phyloP scores from a whole-genome alignment of 257 asterid genomes.

The Ligustrum vulgare region DNA sequence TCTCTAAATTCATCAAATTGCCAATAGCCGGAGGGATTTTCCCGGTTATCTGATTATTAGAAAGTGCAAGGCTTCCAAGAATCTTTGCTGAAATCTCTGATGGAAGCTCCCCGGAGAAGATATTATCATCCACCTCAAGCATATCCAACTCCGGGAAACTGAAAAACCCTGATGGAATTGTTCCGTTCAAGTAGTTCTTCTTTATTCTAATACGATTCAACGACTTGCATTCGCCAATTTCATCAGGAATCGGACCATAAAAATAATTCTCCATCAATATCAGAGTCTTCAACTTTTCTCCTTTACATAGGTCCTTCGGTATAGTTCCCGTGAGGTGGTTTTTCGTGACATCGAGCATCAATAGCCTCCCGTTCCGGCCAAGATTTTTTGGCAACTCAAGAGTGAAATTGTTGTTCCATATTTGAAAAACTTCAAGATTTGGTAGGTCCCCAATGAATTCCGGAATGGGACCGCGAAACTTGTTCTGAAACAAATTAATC shows the following conservation, averaged over 20 bases:
- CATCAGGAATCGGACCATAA: constrained; percentile 61
- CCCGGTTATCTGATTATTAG: constrained; percentile 59
- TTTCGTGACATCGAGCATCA: constrained; percentile 56
- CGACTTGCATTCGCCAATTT: constrained; percentile 60
- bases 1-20: constrained; percentile 50
- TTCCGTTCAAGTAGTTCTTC: constrained; percentile 65
- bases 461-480: constrained; percentile 69
- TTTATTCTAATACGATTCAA: constrained; percentile 42
- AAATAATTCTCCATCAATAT: constrained; percentile 66
- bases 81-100: constrained; percentile 33
- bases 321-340: constrained; percentile 72
- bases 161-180: constrained; percentile 63
- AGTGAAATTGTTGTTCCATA: constrained; percentile 88
- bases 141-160: constrained; percentile 48
- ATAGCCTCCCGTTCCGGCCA: constrained; percentile 60
- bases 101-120: constrained; percentile 66
- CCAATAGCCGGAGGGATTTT: constrained; percentile 54
- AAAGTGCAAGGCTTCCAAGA: constrained; percentile 45
- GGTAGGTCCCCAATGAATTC: constrained; percentile 74
- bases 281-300: constrained; percentile 46
- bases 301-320: constrained; percentile 65
- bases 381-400: constrained; percentile 71
- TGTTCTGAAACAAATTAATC: constrained; percentile 60
- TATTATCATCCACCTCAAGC: constrained; percentile 63
- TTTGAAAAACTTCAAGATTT: constrained; percentile 63